These are phyloP conservation scores for Tripterygium wilfordii DNA, from an alignment of 177 flowering plant genomes.

Conservation along the genomic window DNA sequence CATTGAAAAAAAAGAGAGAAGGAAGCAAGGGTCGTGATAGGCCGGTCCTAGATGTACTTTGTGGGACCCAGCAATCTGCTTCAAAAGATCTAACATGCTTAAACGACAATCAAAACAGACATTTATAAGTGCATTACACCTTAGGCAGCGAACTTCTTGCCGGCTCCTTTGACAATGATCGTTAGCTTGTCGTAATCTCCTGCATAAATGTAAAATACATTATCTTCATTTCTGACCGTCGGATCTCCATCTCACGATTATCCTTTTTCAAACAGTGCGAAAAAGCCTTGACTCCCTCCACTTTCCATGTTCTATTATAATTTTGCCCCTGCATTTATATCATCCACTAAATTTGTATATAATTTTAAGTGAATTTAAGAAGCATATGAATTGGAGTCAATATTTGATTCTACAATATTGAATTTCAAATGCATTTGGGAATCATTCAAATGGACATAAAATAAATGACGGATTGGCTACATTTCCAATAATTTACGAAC, in stretches of 20 bases:
- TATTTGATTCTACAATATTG: too few relatives aligned
- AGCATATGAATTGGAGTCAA: too few relatives aligned
- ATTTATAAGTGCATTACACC: slow-evolving; percentile 7
- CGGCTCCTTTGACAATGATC: slow-evolving; percentile 3
- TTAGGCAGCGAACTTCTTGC: slow-evolving; percentile 1
- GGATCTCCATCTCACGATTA: background rate
- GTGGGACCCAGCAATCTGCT: background rate
- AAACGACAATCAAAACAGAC: slow-evolving; percentile 1
- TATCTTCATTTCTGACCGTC: background rate
- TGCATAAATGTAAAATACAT: slow-evolving; percentile 2
- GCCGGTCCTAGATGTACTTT: background rate
- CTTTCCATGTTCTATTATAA: too few relatives aligned
- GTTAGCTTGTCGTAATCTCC: slow-evolving; percentile 1
- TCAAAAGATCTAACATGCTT: background rate
- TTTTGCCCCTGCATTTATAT: too few relatives aligned
- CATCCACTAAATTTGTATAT: too few relatives aligned
- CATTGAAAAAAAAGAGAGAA: background rate
- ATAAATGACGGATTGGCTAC: too few relatives aligned
- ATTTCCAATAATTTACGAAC: too few relatives aligned
- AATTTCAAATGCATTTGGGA: too few relatives aligned
- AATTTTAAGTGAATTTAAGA: too few relatives aligned
- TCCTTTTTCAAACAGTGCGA: background rate
- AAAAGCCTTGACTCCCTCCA: too few relatives aligned
- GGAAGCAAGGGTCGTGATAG: slow-evolving; percentile 2
- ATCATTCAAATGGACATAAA: too few relatives aligned